phyloP scores from a whole-genome alignment of 1,284 basidiomycete species.

The Ceratobasidium theobromae region DNA sequence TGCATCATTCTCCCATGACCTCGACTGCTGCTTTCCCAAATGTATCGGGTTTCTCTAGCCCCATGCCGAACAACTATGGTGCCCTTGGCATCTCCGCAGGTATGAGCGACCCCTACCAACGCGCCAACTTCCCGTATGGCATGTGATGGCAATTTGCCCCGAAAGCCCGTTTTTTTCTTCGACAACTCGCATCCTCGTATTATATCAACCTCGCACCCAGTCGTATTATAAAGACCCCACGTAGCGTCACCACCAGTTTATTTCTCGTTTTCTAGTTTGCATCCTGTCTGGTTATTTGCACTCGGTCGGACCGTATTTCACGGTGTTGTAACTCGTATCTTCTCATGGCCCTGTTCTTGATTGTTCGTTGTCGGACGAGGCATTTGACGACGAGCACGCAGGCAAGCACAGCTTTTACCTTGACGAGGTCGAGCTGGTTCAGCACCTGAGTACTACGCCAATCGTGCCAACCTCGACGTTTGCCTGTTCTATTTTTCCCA shows the following conservation, averaged over 20 bases:
- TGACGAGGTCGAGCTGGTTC: not conserved
- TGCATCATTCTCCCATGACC: constrained; percentile 55
- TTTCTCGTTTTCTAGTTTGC: constrained; percentile 29
- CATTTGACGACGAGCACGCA: constrained; percentile 14
- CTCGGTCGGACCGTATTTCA: constrained; percentile 27
- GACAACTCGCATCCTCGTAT: constrained; percentile 2
- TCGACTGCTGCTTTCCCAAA: constrained; percentile 75
- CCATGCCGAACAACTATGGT: constrained; percentile 55
- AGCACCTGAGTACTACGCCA: constrained; percentile 14
- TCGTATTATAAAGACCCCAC: constrained; percentile 8
- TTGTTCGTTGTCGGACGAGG: constrained; percentile 27
- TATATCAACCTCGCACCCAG: constrained; percentile 10
- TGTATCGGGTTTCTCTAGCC: constrained; percentile 58
- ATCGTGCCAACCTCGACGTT: constrained; percentile 18
- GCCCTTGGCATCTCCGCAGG: constrained; percentile 51
- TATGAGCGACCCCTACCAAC: constrained; percentile 72
- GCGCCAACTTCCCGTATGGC: constrained; percentile 69
- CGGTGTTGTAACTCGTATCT: constrained; percentile 30
- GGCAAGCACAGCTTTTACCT: not conserved
- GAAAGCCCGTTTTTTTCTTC: not conserved
- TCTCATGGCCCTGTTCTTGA: constrained; percentile 30
- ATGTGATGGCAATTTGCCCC: constrained; percentile 53
- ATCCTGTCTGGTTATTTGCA: constrained; percentile 29
- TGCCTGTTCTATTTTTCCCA: constrained; percentile 2
- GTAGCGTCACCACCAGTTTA: constrained; percentile 24